Evolutionary conservation across 768 basidiomycete genomes (phyloP), one percentile per base, ranked within the genome.

Genomic region (Leucosporidium creatinivorum): DNA sequence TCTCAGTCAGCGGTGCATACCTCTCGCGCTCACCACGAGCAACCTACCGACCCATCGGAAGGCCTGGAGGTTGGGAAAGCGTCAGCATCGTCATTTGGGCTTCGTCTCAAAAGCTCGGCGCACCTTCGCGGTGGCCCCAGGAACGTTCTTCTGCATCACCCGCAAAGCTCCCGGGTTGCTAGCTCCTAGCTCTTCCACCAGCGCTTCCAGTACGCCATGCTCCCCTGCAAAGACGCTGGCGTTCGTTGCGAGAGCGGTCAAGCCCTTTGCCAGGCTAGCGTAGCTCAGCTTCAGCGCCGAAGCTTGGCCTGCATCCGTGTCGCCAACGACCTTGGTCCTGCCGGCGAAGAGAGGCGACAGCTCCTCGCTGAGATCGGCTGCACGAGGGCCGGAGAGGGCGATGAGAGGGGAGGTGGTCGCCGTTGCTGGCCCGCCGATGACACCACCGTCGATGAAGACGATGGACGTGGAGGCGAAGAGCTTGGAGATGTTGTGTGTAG

Each of bases 41-140:
- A 17, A 13, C 55, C 26, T n/a, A 57, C 60, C 60, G 30, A 61
- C 60, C 60, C 60, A 61, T 8, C 60, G 49, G 31, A 61, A 61
- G 18, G 60, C 60, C 50, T 61, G 30, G 28, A 10, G 23, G 4
- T 3, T 4, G 10, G 3, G 13, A 6, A 44, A 8, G 39, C 13
- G 39, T 44, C 39, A 44, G 39, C 39, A 44, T 44, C 10, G 3
- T 2, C 39, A 9, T 13, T 44, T 17, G 8, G 39, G 15, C 39
- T 7, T 44, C 39, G 8, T 2, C 33, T 2, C 8, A 2, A 6
- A 44, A 8, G 39, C 15, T 13, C 9, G 49, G 36, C 60, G 3
- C 33, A 52, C 49, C 49, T 50, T 61, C 23, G 60, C 60, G 21
- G 60, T 49, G 1, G 7, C 25, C 26, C 23, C 1, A 26, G 59